Base-by-base conservation (phyloP, 2,329 filamentous ascomycete species). In the Diplodia sapinea region DNA sequence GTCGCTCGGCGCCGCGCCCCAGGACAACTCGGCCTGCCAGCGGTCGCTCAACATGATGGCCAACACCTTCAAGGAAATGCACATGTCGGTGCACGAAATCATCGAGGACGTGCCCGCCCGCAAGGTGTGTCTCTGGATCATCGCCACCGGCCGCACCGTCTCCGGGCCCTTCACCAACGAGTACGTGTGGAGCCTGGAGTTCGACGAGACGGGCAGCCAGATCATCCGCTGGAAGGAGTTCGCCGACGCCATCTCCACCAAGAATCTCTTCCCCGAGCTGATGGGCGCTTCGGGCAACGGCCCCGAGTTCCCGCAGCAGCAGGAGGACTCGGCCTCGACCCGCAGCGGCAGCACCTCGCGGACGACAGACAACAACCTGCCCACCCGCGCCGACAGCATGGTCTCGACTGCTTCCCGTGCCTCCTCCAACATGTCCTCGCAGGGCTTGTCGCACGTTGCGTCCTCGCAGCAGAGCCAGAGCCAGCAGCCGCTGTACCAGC, bases 81-180 rank as follows among this genome's bases (percentile, higher is more conserved):
- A 64, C 43, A 52, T 68, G 57, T 43, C 38, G 15, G 50, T 68
- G 9, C 36, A 56, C 31, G 66, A 68, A 17, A 63, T 68, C 20
- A 52, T 68, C 33, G 66, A 68, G 40, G 66, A 68, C 66, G 5
- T 64, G 1, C 36, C 57, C 29, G 36, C 36, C 29, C 56, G 57
- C 57, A 68, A 68, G 38, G 29, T 68, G n/a, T 63, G 56, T 20
- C 40, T 68, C 5, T 68, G 66, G 66, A 26, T 68, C 49, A 49
- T 31, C 49, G 49, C 50, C 50, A 54, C 50, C 29, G 66, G 57
- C 38, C 36, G 23, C 38, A 68, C 57, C 36, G 38, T 68, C 29
- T 70, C 73, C 5, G 73, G 73, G 13, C 66, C 68, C 50, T 74
- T 73, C 38, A 47, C 61, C 20, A 74, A 74, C 59, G 66, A 68